phyloP scores from a whole-genome alignment of 1,284 basidiomycete genomes.

The Prillingera fragicola region DNA sequence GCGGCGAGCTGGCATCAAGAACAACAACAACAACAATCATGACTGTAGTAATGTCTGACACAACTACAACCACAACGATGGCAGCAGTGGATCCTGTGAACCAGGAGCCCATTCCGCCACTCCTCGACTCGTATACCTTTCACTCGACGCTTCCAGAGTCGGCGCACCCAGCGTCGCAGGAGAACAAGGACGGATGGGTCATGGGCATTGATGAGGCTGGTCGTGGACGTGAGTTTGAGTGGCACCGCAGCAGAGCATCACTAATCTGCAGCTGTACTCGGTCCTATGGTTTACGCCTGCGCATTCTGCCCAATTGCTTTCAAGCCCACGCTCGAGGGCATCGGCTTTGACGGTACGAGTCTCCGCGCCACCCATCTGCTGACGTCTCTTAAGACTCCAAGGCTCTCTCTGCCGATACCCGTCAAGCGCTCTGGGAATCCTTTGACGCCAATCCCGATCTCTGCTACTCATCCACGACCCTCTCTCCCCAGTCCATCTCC shows the following conservation, averaged over 20 bases:
- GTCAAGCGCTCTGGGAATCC: conserved; percentile 50
- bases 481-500: conserved; percentile 78
- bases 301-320: conserved; percentile 84
- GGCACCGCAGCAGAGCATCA: too few species aligned
- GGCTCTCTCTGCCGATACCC: conserved; percentile 68
- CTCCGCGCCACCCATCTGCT: background rate
- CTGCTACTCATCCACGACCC: conserved; percentile 51
- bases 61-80: background rate
- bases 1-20: background rate
- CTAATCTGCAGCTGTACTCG: conserved; percentile 14
- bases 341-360: conserved; percentile 73
- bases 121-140: conserved; percentile 72
- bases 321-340: conserved; percentile 63
- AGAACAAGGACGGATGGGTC: conserved; percentile 53
- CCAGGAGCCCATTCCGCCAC: conserved; percentile 55
- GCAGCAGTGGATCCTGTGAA: conserved; percentile 42
- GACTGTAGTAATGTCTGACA: background rate
- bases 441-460: conserved; percentile 31
- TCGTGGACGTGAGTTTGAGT: conserved; percentile 65
- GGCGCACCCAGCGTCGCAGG: conserved; percentile 50
- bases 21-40: background rate
- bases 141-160: conserved; percentile 68
- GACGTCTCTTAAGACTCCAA: conserved; percentile 63
- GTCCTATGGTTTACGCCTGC: conserved; percentile 88
- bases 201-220: conserved; percentile 97